Conservation (phyloP, 352 stramenopile genomes). For the Globisporangium parvum region DNA sequence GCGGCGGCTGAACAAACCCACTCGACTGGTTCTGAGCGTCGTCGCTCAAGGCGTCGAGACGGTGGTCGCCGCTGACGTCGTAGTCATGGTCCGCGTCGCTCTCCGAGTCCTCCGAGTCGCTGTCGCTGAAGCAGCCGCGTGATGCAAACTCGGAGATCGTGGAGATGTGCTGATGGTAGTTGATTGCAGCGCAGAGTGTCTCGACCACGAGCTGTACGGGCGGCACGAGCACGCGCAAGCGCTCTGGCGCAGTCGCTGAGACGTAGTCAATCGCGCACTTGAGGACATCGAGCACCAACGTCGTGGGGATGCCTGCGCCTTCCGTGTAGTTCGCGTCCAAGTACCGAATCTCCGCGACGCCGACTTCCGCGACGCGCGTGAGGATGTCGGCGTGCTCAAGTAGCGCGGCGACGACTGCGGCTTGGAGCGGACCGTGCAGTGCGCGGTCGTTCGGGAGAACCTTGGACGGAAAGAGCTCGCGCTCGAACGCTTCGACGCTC, state of each 20-base stretch:
- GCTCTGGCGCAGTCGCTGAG: conserved; percentile 16
- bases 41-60: conserved; percentile 7
- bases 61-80: conserved; percentile 1
- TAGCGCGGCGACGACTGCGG: conserved; percentile 38
- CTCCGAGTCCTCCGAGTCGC: conserved; percentile 46
- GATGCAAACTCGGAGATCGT: conserved; percentile 70
- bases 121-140: conserved; percentile 72
- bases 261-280: conserved; percentile 48
- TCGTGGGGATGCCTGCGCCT: conserved; percentile 34
- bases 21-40: conserved; percentile 8
- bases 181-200: conserved; percentile 59
- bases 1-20: neutral
- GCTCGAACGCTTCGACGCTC: conserved; percentile 62
- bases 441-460: conserved; percentile 40
- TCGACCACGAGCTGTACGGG: conserved; percentile 46
- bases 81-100: conserved; percentile 21
- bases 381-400: conserved; percentile 41
- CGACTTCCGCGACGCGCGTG: conserved; percentile 44
- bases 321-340: conserved; percentile 51
- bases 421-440: conserved; percentile 56
- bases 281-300: conserved; percentile 55
- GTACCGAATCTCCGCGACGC: conserved; percentile 56
- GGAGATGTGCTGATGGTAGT: conserved; percentile 71
- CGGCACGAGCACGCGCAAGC: conserved; percentile 42
- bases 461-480: conserved; percentile 53